Conservation (phyloP, 805 yeast species). For the Yarrowia sp. region DNA sequence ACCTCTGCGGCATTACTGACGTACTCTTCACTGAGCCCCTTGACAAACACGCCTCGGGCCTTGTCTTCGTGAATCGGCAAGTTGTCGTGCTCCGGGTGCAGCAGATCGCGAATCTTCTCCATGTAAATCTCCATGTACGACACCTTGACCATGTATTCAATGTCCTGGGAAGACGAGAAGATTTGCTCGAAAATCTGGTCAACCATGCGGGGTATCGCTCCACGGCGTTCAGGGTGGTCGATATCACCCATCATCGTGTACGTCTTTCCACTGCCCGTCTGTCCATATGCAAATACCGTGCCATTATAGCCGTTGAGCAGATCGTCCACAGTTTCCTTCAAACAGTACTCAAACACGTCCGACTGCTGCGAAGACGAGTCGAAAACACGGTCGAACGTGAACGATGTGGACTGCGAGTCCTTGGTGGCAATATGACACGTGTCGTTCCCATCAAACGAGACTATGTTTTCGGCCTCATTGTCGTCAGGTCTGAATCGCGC, state of each 20-base stretch:
- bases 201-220: conserved; percentile 76
- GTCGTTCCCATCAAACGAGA: conserved; percentile 16
- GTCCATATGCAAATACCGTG: conserved; percentile 80
- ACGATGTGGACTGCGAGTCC: not conserved
- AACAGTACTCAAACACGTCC: conserved; percentile 65
- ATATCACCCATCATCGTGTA: conserved; percentile 73
- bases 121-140: conserved; percentile 82
- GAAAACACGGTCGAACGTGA: conserved; percentile 73
- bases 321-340: conserved; percentile 69
- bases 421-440: conserved; percentile 27
- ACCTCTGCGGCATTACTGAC: conserved; percentile 68
- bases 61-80: conserved; percentile 69
- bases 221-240: conserved; percentile 53
- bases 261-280: conserved; percentile 79
- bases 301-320: conserved; percentile 79
- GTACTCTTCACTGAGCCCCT: conserved; percentile 68
- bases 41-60: conserved; percentile 69
- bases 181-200: conserved; percentile 68
- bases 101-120: conserved; percentile 76
- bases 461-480: conserved; percentile 43
- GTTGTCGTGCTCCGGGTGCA: conserved; percentile 49
- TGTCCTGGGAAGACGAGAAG: conserved; percentile 55
- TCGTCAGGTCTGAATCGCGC: conserved; percentile 74
- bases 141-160: conserved; percentile 71
- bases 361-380: conserved; percentile 58